Conservation (phyloP, 495 filamentous ascomycete species). For the Thermochaetoides thermophila region DNA sequence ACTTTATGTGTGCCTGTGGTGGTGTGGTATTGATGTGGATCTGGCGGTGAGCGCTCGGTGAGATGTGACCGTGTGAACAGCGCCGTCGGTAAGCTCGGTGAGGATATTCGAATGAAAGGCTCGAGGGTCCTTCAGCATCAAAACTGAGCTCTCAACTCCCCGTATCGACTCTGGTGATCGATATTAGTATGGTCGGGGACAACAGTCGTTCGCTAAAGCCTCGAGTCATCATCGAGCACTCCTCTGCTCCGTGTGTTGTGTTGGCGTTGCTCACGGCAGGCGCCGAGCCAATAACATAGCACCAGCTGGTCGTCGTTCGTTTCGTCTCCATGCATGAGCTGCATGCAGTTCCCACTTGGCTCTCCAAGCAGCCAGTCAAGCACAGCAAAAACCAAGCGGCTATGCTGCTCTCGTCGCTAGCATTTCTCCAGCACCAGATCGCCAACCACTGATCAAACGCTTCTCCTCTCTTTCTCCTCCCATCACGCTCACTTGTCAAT, state of each 20-base stretch:
- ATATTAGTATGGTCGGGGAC: not conserved
- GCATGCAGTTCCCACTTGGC: slow-evolving; percentile 8
- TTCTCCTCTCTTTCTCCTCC: not conserved
- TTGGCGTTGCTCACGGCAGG: slow-evolving; percentile 3
- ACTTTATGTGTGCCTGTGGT: not conserved
- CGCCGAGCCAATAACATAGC: slow-evolving; percentile 9
- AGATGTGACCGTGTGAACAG: too few species aligned
- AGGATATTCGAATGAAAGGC: too few species aligned
- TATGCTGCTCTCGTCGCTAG: slow-evolving; percentile 8
- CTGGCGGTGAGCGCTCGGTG: slow-evolving; percentile 4
- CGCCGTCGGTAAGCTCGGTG: too few species aligned
- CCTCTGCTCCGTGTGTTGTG: not conserved
- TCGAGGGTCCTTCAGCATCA: too few species aligned
- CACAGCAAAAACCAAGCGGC: slow-evolving; percentile 1
- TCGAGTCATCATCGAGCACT: slow-evolving; percentile 3
- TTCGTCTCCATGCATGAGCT: slow-evolving; percentile 4
- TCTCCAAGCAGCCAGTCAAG: slow-evolving; percentile 12
- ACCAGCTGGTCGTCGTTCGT: slow-evolving; percentile 11
- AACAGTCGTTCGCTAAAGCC: not conserved
- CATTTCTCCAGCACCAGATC: slow-evolving; percentile 1
- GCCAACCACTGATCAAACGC: not conserved
- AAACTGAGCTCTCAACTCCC: too few species aligned
- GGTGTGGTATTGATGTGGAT: not conserved
- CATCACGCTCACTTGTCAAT: not conserved
- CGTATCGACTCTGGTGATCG: too few species aligned